phyloP scores from a whole-genome alignment of 257 asterid genomes.

The Nicotiana undulata region DNA sequence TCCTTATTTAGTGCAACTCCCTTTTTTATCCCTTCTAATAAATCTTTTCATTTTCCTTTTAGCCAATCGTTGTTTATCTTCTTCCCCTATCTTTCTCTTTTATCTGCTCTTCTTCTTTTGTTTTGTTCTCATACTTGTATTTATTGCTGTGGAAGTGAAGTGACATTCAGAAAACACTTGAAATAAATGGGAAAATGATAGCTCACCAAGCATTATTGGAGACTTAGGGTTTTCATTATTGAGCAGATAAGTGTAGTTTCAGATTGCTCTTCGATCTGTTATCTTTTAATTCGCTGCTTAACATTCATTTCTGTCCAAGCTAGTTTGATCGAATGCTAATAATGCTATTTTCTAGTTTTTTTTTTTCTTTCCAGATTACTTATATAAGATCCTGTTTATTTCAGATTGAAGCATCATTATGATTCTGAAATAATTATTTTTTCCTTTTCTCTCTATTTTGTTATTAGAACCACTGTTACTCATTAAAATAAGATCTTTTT shows the following conservation, averaged over 20 bases:
- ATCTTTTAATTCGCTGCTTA: background rate
- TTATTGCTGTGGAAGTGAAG: background rate
- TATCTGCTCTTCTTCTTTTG: no score
- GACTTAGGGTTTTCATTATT: constrained; percentile 2
- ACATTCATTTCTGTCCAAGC: background rate
- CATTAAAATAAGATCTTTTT: background rate
- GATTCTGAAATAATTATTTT: background rate
- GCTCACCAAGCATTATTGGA: background rate
- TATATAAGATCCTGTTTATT: background rate
- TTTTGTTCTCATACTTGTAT: background rate
- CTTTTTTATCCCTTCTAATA: background rate
- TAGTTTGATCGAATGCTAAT: background rate
- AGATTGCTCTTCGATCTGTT: background rate
- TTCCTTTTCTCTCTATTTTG: background rate
- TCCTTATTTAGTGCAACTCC: constrained; percentile 30
- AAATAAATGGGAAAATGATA: background rate
- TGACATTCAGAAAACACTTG: background rate
- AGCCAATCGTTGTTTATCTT: background rate
- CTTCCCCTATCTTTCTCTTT: background rate
- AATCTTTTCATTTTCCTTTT: background rate
- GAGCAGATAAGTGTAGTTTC: background rate
- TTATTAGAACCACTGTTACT: background rate
- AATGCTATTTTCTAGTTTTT: background rate
- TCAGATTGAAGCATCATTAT: background rate
- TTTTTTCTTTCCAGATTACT: no score